These are phyloP conservation scores for Pleurotus salmoneostramineus DNA, from an alignment of 768 basidiomycete species.

Conservation along the genomic window DNA sequence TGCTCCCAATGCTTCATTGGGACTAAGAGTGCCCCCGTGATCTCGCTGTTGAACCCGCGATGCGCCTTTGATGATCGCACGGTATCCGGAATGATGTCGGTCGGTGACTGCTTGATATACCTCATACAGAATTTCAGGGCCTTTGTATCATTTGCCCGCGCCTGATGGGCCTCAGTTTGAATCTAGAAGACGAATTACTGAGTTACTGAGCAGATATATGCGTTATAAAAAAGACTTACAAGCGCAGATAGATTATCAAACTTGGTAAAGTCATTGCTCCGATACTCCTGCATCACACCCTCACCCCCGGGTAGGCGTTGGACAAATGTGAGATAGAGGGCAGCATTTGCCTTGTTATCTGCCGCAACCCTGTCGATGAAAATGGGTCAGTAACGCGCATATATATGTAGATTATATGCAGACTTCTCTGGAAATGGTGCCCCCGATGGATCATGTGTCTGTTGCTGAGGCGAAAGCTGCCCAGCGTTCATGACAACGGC, in stretches of 20 bases:
- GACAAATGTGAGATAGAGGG: not conserved
- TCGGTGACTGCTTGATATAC: not conserved
- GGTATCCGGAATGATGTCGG: not conserved
- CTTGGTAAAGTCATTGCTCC: not conserved
- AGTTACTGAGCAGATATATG: not conserved
- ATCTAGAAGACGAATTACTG: too few species aligned
- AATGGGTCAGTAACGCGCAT: not conserved
- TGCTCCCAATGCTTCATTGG: conserved; percentile 11
- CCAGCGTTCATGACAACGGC: not conserved
- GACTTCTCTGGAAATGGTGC: not conserved
- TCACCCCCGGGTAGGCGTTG: not conserved
- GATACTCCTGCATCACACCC: not conserved
- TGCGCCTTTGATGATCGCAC: not conserved
- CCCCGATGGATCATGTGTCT: not conserved
- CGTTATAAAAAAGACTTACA: not conserved
- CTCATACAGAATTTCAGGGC: not conserved
- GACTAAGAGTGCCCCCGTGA: conserved; percentile 21
- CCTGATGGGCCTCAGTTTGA: not conserved
- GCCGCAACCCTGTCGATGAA: not conserved
- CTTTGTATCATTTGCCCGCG: not conserved
- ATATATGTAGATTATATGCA: not conserved
- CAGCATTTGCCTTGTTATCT: not conserved
- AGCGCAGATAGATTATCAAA: not conserved
- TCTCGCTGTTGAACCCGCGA: conserved; percentile 18
- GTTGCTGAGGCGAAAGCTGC: not conserved